phyloP scores from a whole-genome alignment of 768 basidiomycete species.

The Myochromella boudieri region DNA sequence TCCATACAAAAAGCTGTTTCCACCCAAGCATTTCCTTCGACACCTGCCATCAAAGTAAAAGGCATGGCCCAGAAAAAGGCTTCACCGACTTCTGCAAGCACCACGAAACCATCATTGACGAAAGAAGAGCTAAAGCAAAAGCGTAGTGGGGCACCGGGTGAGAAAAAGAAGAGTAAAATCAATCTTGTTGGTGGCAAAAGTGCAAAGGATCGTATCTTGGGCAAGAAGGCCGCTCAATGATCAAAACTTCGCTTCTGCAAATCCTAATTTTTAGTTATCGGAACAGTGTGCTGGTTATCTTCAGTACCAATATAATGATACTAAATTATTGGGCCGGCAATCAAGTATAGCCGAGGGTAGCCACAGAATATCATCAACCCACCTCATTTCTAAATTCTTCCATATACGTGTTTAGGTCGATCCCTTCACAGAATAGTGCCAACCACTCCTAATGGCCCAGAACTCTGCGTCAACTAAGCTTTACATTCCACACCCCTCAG shows the following conservation, averaged over 20 bases:
- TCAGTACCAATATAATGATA: neutral
- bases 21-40: too few relatives aligned
- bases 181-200: constrained; percentile 43
- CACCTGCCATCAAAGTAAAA: too few relatives aligned
- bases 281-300: neutral
- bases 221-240: constrained; percentile 47
- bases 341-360: constrained; percentile 2
- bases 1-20: too few relatives aligned
- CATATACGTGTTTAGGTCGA: neutral
- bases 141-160: constrained; percentile 37
- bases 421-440: neutral
- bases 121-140: constrained; percentile 57
- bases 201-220: constrained; percentile 54
- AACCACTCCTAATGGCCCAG: constrained; percentile 21
- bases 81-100: neutral
- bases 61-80: too few relatives aligned
- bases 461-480: constrained; percentile 48
- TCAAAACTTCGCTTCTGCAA: constrained; percentile 10
- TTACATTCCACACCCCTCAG: constrained; percentile 48
- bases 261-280: neutral
- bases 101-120: constrained; percentile 23
- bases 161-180: constrained; percentile 59
- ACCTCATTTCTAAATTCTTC: neutral
- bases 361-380: neutral
- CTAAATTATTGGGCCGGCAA: constrained; percentile 2